Evolutionary conservation across 73 alveolate species (phyloP), one percentile per base, ranked within the genome.

Genomic region (Durusdinium trenchii): DNA sequence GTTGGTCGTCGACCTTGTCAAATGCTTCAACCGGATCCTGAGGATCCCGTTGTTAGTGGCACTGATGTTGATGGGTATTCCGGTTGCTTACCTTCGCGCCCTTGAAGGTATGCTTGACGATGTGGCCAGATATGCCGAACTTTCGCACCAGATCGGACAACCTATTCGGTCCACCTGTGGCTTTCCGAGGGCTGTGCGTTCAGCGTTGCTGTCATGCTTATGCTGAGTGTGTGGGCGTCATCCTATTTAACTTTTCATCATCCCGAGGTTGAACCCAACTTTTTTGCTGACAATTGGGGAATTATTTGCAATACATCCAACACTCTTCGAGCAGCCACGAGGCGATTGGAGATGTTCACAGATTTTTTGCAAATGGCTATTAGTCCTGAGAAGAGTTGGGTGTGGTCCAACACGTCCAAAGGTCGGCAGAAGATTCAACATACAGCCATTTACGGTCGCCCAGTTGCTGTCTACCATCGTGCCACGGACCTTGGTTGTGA

Each of bases 161-260:
- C 7, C n/a, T 5, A 51, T 43, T 5, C 26, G 1, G 10, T 43
- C 60, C 12, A 5, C 86, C 1, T 76, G 86, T 4, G 86, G 86
- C 3, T 51, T 75, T 6, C 86, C 86, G 86, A 76, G 16, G 86
- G 86, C 1, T 76, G 86, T 76, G 86, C 86, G 2, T 76, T 76
- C 40, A 76, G 86, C 28, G 86, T 76, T 3, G 86, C 45, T 1
- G 6, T 40, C 3, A 76, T 76, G 86, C 42, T 43, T 7, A 16
- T 20, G 0, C 43, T 76, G 2, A 76, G 60, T 0, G n/a, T 43
- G 16, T 40, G 40, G 4, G 86, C 86, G 6, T 36, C 86, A 5
- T n/a, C 16, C 43, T 1, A 26, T 40, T 12, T 76, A 0, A 0
- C 3, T 6, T 9, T 1, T 0, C 43, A 0, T 2, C 16, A 3